A percentile compares a stretch with the other conserved stretches of the same genome.
These are phyloP conservation scores for Gnaphalium uliginosum DNA, from an alignment of 129 eudicot species.

Conservation along the genomic window DNA sequence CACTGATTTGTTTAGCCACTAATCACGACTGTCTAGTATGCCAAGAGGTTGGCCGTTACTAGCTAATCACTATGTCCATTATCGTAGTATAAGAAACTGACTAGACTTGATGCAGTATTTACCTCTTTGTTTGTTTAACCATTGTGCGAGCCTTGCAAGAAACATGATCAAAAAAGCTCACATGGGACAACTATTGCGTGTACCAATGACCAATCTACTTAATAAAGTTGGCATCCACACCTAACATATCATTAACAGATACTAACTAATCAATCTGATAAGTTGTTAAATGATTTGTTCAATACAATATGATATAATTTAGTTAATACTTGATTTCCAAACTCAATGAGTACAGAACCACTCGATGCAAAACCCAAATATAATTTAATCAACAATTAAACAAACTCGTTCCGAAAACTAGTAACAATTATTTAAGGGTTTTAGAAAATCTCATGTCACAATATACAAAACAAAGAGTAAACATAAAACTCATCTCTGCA, in stretches of 20 bases:
- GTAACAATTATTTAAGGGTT: not conserved
- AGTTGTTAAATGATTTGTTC: not conserved
- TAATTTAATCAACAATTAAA: not conserved
- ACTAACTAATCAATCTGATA: not conserved
- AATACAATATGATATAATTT: not conserved
- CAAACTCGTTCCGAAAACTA: not conserved
- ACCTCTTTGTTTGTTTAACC: not conserved
- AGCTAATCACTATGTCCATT: too few relatives aligned
- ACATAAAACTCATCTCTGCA: slow-evolving; percentile 34
- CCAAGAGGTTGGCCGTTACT: too few relatives aligned
- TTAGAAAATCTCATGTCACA: not conserved
- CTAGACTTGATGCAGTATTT: not conserved
- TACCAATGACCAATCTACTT: not conserved
- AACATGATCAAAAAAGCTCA: not conserved
- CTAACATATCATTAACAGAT: not conserved
- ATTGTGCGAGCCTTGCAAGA: not conserved
- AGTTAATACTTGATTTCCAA: not conserved
- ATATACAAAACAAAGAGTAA: slow-evolving; percentile 21
- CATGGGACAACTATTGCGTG: slow-evolving; percentile 13
- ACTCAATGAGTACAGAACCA: not conserved
- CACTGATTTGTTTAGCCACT: too few relatives aligned
- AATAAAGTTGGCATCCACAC: not conserved
- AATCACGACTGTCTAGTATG: too few relatives aligned
- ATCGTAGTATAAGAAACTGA: not conserved
- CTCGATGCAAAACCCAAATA: not conserved